Evolutionary conservation across 768 basidiomycete species (phyloP).

Genomic region (Boletus coccyginus): DNA sequence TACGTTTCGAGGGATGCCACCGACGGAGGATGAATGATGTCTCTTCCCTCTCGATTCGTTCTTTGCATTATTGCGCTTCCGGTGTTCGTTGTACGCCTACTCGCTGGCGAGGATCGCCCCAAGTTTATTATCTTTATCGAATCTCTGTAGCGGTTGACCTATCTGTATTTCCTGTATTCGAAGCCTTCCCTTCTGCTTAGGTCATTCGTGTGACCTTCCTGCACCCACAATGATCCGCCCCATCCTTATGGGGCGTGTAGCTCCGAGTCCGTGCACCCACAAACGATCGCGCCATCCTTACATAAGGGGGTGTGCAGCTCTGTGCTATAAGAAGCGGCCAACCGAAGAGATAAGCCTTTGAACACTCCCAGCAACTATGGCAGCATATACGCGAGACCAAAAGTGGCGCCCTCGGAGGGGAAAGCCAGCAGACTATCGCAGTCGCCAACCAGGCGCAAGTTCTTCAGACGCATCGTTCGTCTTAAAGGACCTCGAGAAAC

Average conservation of each 20-base stretch:
- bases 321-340: not conserved
- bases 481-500: conserved; percentile 20
- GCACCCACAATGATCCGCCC: conserved; percentile 11
- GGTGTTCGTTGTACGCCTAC: conserved; percentile 4
- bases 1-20: conserved; percentile 25
- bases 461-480: conserved; percentile 12
- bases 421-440: not conserved
- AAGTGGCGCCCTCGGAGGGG: conserved; percentile 16
- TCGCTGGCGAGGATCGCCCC: conserved; percentile 23
- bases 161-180: conserved; percentile 6
- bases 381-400: conserved; percentile 10
- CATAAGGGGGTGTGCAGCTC: not conserved
- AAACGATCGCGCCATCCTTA: no score
- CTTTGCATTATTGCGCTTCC: not conserved
- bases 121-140: conserved; percentile 22
- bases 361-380: conserved; percentile 8
- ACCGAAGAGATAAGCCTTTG: not conserved
- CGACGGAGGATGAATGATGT: conserved; percentile 26
- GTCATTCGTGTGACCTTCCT: no score
- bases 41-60: not conserved
- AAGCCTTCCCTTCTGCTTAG: not conserved
- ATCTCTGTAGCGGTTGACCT: conserved; percentile 5
- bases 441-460: not conserved
- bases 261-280: no score
- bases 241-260: not conserved